A percentile compares a stretch with the other conserved stretches of the same genome.
Evolutionary conservation across 352 stramenopile species (phyloP).

Genomic region (Achlya hypogyna): DNA sequence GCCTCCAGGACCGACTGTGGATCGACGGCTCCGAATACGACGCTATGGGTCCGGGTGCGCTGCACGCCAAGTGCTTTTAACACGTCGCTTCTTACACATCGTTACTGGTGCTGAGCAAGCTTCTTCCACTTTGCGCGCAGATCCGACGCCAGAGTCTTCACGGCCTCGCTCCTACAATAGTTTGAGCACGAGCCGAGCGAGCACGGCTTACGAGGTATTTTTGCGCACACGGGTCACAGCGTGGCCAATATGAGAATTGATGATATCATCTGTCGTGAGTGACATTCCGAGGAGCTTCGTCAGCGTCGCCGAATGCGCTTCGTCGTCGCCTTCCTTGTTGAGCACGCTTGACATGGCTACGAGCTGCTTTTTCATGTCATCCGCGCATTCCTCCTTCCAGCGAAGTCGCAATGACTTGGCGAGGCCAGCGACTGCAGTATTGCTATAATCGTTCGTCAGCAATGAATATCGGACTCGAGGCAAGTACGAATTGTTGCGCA

Average conservation of each 20-base stretch:
- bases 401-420: slow-evolving; percentile 53
- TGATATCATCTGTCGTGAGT: too few species aligned
- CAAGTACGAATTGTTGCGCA: slow-evolving; percentile 72
- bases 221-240: too few species aligned
- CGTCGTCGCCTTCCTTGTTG: too few species aligned
- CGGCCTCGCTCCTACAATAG: slow-evolving; percentile 47
- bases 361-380: slow-evolving; percentile 35
- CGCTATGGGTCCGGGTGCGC: slow-evolving; percentile 22
- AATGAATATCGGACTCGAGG: background rate
- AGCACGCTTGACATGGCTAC: slow-evolving; percentile 17
- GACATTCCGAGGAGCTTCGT: too few species aligned
- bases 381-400: slow-evolving; percentile 48
- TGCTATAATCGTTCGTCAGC: slow-evolving; percentile 40
- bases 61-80: slow-evolving; percentile 5
- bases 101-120: slow-evolving; percentile 19
- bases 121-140: slow-evolving; percentile 74
- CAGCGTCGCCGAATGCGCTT: too few species aligned
- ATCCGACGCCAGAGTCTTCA: slow-evolving; percentile 42
- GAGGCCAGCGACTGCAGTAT: slow-evolving; percentile 66
- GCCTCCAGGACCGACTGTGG: background rate
- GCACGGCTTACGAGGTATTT: too few species aligned
- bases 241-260: too few species aligned
- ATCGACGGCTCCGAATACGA: background rate
- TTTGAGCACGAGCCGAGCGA: too few species aligned
- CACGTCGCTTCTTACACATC: slow-evolving; percentile 4